Percentiles rank a stretch among this genome's conserved stretches.
Conservation (phyloP, 2,329 filamentous ascomycete species). For the Colletotrichum sidae region DNA sequence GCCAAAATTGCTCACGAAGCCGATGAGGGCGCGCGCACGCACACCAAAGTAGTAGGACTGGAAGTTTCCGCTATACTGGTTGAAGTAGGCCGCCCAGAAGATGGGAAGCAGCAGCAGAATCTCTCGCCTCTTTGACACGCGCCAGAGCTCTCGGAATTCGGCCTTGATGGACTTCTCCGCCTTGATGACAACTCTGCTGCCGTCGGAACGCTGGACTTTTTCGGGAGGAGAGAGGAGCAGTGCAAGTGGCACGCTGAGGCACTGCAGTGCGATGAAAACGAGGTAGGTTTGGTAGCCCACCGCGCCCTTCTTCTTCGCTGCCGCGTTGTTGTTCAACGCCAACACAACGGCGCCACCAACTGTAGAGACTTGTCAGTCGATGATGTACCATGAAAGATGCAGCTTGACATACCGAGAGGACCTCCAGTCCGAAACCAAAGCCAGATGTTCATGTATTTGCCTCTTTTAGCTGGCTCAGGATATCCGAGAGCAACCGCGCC, state of each 20-base stretch:
- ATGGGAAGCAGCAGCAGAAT: constrained; percentile 41
- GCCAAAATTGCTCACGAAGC: constrained; percentile 52
- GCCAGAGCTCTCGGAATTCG: constrained; percentile 42
- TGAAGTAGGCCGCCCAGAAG: constrained; percentile 45
- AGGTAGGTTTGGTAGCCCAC: constrained; percentile 44
- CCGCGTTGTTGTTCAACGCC: constrained; percentile 51
- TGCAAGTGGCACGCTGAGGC: constrained; percentile 42
- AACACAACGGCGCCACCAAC: constrained; percentile 60
- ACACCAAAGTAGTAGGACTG: constrained; percentile 54
- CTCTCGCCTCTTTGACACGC: constrained; percentile 33
- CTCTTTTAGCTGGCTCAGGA: constrained; percentile 58
- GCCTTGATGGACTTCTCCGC: constrained; percentile 40
- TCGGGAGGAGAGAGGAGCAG: constrained; percentile 43
- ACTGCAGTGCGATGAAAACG: constrained; percentile 45
- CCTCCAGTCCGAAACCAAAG: constrained; percentile 62
- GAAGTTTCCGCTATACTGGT: constrained; percentile 57
- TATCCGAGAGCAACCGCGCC: constrained; percentile 62
- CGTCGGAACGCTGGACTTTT: constrained; percentile 44
- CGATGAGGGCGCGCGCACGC: constrained; percentile 58
- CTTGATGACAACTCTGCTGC: constrained; percentile 42
- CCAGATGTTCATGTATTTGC: constrained; percentile 52
- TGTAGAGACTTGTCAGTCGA: too few species aligned
- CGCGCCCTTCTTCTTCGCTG: constrained; percentile 40
- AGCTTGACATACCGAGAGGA: constrained; percentile 44
- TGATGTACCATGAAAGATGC: too few species aligned